Percentiles rank a stretch among this genome's conserved stretches.
Conservation (phyloP, 2,329 filamentous ascomycete species). For the Uncinocarpus reesii region DNA sequence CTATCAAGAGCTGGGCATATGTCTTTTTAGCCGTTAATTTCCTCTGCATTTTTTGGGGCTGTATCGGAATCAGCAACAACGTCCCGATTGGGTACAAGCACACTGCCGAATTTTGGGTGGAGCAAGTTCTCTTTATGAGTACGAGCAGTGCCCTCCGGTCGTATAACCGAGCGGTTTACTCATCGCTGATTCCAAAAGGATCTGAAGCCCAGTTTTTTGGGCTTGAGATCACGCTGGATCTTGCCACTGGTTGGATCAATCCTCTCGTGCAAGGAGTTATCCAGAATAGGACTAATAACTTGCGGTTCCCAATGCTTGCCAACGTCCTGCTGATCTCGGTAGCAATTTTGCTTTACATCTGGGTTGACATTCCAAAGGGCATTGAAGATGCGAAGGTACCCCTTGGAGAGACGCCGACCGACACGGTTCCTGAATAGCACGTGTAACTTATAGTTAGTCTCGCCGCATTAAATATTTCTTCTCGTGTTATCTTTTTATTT, state of each 20-base stretch:
- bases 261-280: constrained; percentile 8
- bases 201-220: constrained; percentile 9
- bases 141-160: constrained; percentile 8
- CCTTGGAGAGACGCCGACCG: too few relatives aligned
- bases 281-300: constrained; percentile 1
- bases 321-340: not conserved
- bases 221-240: constrained; percentile 5
- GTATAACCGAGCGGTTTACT: constrained; percentile 6
- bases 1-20: constrained; percentile 9
- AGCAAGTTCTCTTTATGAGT: constrained; percentile 7
- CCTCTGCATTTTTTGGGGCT: constrained; percentile 7
- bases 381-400: constrained; percentile 6
- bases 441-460: too few relatives aligned
- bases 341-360: not conserved
- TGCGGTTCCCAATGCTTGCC: constrained; percentile 6
- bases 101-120: constrained; percentile 7
- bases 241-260: constrained; percentile 8
- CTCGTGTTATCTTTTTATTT: too few relatives aligned
- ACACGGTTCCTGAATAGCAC: too few relatives aligned
- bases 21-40: constrained; percentile 6
- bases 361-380: constrained; percentile 3
- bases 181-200: constrained; percentile 2
- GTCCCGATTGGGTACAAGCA: constrained; percentile 7
- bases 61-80: constrained; percentile 3
- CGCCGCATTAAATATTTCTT: too few relatives aligned